Evolutionary conservation across 2,329 filamentous ascomycete genomes (phyloP).

Genomic region (Ophiostoma pallidulum): DNA sequence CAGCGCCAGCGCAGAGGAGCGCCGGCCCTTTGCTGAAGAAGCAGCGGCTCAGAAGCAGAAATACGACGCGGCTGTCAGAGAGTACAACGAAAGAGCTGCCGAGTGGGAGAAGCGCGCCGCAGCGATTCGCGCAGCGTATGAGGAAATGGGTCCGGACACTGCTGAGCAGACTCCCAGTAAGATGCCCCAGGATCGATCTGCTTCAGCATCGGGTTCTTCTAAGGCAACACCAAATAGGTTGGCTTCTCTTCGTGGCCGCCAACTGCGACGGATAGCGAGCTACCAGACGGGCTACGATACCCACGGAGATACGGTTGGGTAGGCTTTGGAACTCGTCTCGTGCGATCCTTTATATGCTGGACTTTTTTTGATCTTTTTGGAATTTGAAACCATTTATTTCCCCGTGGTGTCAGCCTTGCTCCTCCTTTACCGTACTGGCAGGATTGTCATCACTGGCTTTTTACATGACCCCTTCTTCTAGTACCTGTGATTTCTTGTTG

Average conservation of each 20-base stretch:
- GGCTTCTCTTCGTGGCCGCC: slow-evolving; percentile 3
- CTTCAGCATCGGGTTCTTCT: slow-evolving; percentile 9
- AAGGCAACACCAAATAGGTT: slow-evolving; percentile 24
- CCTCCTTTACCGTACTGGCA: too few species aligned
- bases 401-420: too few species aligned
- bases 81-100: slow-evolving; percentile 50
- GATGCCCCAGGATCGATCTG: background rate
- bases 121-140: slow-evolving; percentile 43
- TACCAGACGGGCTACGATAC: slow-evolving; percentile 29
- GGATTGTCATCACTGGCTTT: too few species aligned
- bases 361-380: background rate
- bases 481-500: too few species aligned
- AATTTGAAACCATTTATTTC: too few species aligned
- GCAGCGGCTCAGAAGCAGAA: slow-evolving; percentile 60
- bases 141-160: slow-evolving; percentile 41
- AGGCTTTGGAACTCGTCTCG: background rate
- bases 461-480: too few species aligned
- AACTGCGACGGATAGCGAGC: slow-evolving; percentile 22
- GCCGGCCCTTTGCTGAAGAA: slow-evolving; percentile 67
- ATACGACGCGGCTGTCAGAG: slow-evolving; percentile 48
- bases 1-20: slow-evolving; percentile 58
- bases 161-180: background rate
- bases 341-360: background rate
- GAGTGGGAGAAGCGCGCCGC: slow-evolving; percentile 64
- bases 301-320: slow-evolving; percentile 23